These are phyloP conservation scores for Avena sativa DNA, from an alignment of 176 grass and related monocot species.

Conservation along the genomic window DNA sequence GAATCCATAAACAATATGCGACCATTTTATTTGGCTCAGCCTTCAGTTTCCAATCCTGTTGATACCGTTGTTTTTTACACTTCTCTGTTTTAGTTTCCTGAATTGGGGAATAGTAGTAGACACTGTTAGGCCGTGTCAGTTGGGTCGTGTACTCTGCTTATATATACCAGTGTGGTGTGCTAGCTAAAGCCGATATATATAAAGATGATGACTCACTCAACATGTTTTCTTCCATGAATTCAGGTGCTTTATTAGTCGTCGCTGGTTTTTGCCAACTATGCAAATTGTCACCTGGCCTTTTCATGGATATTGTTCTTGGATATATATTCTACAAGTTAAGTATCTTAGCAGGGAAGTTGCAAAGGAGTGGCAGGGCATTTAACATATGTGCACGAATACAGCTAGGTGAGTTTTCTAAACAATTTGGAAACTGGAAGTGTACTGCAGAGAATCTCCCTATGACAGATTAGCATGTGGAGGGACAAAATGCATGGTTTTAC, in stretches of 20 bases:
- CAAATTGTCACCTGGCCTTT: not conserved
- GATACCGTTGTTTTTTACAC: not conserved
- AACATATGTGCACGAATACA: constrained; percentile 1
- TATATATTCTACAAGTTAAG: constrained; percentile 17
- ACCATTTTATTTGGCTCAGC: not conserved
- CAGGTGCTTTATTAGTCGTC: not conserved
- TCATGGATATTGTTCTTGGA: constrained; percentile 6
- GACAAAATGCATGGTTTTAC: not conserved
- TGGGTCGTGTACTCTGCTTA: not conserved
- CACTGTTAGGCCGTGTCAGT: not conserved
- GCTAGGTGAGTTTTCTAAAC: not conserved
- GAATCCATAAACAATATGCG: not conserved
- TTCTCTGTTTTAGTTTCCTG: not conserved
- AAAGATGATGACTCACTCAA: not conserved
- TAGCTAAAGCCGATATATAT: not conserved
- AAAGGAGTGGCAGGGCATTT: constrained; percentile 8
- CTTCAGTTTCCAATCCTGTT: not conserved
- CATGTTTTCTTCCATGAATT: not conserved
- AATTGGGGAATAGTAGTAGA: not conserved
- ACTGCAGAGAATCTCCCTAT: not conserved
- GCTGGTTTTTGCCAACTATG: not conserved
- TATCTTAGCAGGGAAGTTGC: not conserved
- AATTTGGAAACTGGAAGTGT: not conserved
- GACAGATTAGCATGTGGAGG: not conserved
- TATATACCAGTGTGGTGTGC: not conserved